Percentiles rank a stretch among this genome's conserved stretches.
phyloP scores from a whole-genome alignment of 225 moss, liverwort and hornwort genomes.

The Sphagnum contortum region DNA sequence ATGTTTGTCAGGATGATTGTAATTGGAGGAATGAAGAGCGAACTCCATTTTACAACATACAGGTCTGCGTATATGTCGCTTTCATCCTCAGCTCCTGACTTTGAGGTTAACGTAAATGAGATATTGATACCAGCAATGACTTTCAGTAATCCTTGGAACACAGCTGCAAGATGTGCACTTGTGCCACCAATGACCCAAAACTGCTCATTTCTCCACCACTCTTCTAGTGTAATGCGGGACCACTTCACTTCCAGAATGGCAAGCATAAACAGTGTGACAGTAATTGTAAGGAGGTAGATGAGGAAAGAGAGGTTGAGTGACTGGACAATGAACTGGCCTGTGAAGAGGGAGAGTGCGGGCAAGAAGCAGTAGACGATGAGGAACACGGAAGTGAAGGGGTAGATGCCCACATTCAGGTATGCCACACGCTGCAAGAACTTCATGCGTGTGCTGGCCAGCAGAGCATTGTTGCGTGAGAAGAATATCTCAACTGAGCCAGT shows the following conservation, averaged over 20 bases:
- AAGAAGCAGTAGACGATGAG: conserved; percentile 87
- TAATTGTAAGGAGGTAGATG: conserved; percentile 71
- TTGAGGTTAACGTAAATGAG: conserved; percentile 85
- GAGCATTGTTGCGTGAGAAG: conserved; percentile 83
- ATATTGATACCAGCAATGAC: conserved; percentile 88
- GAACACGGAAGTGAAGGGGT: conserved; percentile 88
- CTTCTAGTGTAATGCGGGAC: conserved; percentile 76
- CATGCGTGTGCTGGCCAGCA: conserved; percentile 71
- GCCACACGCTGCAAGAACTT: conserved; percentile 83
- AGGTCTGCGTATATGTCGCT: conserved; percentile 69
- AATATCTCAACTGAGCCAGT: conserved; percentile 97
- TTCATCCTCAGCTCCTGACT: conserved; percentile 74
- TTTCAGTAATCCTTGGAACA: conserved; percentile 84
- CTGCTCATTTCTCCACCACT: conserved; percentile 97
- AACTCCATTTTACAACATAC: conserved; percentile 83
- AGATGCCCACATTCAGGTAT: conserved; percentile 91
- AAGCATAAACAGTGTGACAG: conserved; percentile 64
- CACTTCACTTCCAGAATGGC: conserved; percentile 84
- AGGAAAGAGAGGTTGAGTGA: conserved; percentile 63
- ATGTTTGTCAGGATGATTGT: conserved; percentile 73
- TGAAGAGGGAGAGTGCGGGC: conserved; percentile 82
- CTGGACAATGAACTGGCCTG: conserved; percentile 70
- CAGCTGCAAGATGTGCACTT: conserved; percentile 89
- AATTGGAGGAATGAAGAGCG: conserved; percentile 85
- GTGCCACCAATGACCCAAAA: conserved; percentile 97